Evolutionary conservation across 768 basidiomycete species (phyloP), one percentile per base, ranked within the genome.

Genomic region (Mrakia blollopis): DNA sequence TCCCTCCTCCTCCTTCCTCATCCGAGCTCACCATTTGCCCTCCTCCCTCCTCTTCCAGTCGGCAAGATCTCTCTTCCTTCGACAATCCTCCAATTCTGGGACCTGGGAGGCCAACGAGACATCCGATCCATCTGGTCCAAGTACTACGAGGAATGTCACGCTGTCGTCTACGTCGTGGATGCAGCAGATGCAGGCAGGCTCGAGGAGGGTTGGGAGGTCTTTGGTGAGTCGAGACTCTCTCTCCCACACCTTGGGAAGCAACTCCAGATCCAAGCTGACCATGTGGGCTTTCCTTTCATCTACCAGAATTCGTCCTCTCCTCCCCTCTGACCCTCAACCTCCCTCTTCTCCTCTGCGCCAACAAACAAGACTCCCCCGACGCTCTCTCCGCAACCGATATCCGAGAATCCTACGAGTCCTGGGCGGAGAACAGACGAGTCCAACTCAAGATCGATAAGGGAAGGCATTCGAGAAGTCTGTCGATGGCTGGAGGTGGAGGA

Each of bases 131-230:
- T 99, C 79, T 98, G 96, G 95, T 89, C 91, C 5, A 83, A 82
- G 73, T 99, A 99, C 84, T 98, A 96, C 83, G 91, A 93, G 74
- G 94, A 98, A 82, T 97, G 94, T 79, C 96, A 99, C 83, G 96
- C 95, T 11, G 93, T 98, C 63, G 93, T 92, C 57, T 99, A 92
- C 80, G 91, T 98, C 72, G 89, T 99, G 72, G 97, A 99, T 83
- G 93, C 94, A 13, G 89, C 91, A 79, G 96, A 99, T 85, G 81
- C 83, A 77, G 93, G 93, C 81, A 86, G 96, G 54, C 86, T 98
- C 37, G 88, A 90, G 68, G 97, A 98, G 86, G 93, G 93, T 23
- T 98, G 96, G 96, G 92, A 93, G 79, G 95, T 94, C 11, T 98
- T 99, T 80, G 94, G 96, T 97, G 83, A 76, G 92, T 84, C 8